Conservation (phyloP, 768 basidiomycete species). For the Dendrothele bispora region DNA sequence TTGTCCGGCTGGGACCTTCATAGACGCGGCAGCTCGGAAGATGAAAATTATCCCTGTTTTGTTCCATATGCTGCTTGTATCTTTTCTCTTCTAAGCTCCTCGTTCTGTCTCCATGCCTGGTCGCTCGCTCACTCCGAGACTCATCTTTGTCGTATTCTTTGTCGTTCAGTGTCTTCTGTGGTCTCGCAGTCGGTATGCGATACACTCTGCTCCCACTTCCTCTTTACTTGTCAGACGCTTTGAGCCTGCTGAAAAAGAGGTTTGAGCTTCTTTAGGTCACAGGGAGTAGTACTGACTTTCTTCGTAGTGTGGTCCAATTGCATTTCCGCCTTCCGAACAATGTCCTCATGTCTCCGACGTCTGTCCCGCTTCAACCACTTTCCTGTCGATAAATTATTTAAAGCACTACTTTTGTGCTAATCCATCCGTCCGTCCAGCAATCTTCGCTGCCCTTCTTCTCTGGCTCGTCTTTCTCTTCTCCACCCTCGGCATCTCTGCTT, state of each 20-base stretch:
- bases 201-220: constrained; percentile 15
- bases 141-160: constrained; percentile 53
- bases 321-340: constrained; percentile 52
- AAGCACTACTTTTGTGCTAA: constrained; percentile 70
- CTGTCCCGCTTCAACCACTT: constrained; percentile 62
- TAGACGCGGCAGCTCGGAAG: too few species aligned
- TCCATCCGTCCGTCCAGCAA: constrained; percentile 49
- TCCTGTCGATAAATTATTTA: constrained; percentile 72
- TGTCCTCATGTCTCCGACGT: constrained; percentile 59
- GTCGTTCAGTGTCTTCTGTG: constrained; percentile 61
- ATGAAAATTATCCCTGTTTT: too few species aligned
- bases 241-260: constrained; percentile 28
- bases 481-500: constrained; percentile 90
- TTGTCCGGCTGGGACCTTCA: too few species aligned
- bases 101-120: constrained; percentile 41
- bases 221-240: constrained; percentile 8
- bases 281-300: background rate
- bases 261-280: constrained; percentile 15
- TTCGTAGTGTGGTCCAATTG: constrained; percentile 65
- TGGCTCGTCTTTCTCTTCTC: constrained; percentile 95
- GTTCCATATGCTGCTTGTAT: background rate
- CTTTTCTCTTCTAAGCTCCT: background rate
- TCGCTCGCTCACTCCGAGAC: constrained; percentile 42
- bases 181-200: constrained; percentile 58
- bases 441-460: constrained; percentile 62